These are phyloP conservation scores for Nitzschia sp. DNA, from an alignment of 108 stramenopile species.

Conservation along the genomic window DNA sequence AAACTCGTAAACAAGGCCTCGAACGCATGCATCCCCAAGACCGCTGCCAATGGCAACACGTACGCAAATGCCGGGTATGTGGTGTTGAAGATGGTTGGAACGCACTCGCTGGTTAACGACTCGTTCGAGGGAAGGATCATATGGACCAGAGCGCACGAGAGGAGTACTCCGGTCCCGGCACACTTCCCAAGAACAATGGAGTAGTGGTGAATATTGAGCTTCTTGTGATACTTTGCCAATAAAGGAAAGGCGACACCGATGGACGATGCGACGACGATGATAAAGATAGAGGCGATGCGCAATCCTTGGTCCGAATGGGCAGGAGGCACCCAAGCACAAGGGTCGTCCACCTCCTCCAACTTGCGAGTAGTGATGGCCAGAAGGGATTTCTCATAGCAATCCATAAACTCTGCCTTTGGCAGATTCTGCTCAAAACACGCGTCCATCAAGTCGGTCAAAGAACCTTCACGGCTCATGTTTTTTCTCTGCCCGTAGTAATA, in stretches of 20 bases:
- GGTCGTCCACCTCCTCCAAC: too few species aligned
- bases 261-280: not conserved
- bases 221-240: not conserved
- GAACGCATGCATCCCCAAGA: not conserved
- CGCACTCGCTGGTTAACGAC: not conserved
- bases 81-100: not conserved
- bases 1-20: not conserved
- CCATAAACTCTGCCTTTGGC: too few species aligned
- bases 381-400: too few species aligned
- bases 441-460: too few species aligned
- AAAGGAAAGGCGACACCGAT: not conserved
- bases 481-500: too few species aligned
- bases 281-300: not conserved
- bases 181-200: not conserved
- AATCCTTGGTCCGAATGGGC: not conserved
- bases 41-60: not conserved
- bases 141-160: not conserved
- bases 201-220: not conserved
- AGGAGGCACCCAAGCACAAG: too few species aligned
- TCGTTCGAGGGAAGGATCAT: not conserved
- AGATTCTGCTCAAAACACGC: too few species aligned
- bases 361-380: too few species aligned
- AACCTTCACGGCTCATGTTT: too few species aligned
- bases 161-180: not conserved
- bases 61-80: not conserved